A percentile compares a stretch with the other conserved stretches of the same genome.
Conservation (phyloP, 768 basidiomycete species). For the Xerocomellus chrysenteron region DNA sequence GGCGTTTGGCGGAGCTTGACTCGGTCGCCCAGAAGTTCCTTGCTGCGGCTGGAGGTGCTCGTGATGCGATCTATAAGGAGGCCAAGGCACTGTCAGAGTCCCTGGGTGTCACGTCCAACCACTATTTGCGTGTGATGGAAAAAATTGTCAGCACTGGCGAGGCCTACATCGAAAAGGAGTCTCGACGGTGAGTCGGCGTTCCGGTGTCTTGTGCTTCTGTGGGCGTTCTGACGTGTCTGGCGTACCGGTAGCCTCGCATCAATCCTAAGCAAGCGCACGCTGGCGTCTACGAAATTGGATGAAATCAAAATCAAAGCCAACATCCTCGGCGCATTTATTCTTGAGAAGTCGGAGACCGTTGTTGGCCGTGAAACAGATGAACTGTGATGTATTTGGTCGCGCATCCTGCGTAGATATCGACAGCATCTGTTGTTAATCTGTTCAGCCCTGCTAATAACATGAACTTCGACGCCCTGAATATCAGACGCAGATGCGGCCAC, state of each 20-base stretch:
- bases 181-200: conserved; percentile 59
- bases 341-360: conserved; percentile 36
- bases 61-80: conserved; percentile 63
- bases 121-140: conserved; percentile 91
- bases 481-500: conserved; percentile 10
- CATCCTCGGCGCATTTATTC: conserved; percentile 65
- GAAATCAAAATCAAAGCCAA: conserved; percentile 93
- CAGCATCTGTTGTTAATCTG: conserved; percentile 17
- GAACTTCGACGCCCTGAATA: conserved; percentile 1
- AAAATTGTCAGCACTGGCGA: conserved; percentile 72
- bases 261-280: conserved; percentile 76
- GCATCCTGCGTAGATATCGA: conserved; percentile 11
- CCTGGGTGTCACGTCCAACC: conserved; percentile 55
- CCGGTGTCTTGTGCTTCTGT: background rate
- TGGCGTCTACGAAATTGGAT: conserved; percentile 79
- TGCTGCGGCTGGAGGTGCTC: conserved; percentile 51
- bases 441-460: conserved; percentile 17
- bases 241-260: conserved; percentile 54
- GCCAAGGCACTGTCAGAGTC: conserved; percentile 52
- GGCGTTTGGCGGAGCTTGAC: conserved; percentile 78
- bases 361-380: conserved; percentile 38
- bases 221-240: conserved; percentile 3
- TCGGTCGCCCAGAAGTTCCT: conserved; percentile 74
- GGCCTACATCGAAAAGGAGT: conserved; percentile 83
- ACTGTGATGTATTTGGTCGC: conserved; percentile 35